Evolutionary conservation across 129 eudicot genomes (phyloP), one percentile per base, ranked within the genome.

Genomic region (Tagetes patula): DNA sequence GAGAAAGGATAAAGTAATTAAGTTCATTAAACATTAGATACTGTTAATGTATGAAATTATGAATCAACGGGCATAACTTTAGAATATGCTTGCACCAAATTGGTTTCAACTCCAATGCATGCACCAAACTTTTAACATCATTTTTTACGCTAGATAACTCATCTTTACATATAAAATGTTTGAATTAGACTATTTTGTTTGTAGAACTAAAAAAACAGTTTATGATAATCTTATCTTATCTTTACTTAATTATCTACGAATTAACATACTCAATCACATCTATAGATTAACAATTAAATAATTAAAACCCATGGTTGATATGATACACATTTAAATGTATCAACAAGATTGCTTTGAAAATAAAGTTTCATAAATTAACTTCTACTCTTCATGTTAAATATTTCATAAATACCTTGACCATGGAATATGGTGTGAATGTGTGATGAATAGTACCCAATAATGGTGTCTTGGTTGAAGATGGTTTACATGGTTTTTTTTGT

Each of bases 11-110:
- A 34, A 72, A 71, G 43, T 1, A 20, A 40, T 40, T 6, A 58
- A 58, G 9, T 59, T 58, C 67, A 41, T 56, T 56, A 65, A 27
- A 39, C 60, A 63, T 45, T 42, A 48, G 60, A 46, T 10, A 27
- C 31, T 71, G 65, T 50, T 65, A 62, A 73, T 34, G 60, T 63
- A 74, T 1, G 13, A 38, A 64, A 48, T 14, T 20, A 49, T 14
- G 37, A 20, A n/a, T n/a, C n/a, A n/a, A n/a, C n/a, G n/a, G n/a
- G 62, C 62, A 55, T 0, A 55, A 5, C 8, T 55, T 55, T 55
- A 37, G 36, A 20, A 30, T 55, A 31, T 55, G 62, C 58, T 4
- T 52, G 13, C 58, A 52, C 58, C 58, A 30, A 27, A 55, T 27
- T 2, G 7, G 30, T 6, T 55, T 52, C 31, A 52, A 20, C 6